Base-by-base conservation (phyloP, 2,329 filamentous ascomycete species). In the Thelonectria discophora region DNA sequence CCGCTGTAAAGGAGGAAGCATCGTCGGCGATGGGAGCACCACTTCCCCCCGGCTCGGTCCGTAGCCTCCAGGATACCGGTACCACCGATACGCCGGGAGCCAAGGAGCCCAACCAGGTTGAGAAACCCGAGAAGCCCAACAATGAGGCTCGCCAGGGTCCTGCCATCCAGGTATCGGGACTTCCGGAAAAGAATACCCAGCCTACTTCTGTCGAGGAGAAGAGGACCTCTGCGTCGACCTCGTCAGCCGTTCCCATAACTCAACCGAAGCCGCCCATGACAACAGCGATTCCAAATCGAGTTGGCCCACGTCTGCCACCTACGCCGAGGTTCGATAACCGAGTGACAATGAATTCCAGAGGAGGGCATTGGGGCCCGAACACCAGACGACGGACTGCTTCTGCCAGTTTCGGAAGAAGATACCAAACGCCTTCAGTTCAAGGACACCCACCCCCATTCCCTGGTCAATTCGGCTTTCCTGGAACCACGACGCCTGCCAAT, bases 321-420 rank as follows among this genome's bases (percentile, higher is more conserved):
- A 62, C 59, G 2, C 59, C 59, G 17, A 58, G 43, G 11, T 43
- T 48, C 3, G 59, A 62, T 12, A 32, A 48, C 15, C 49, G 58
- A 24, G 27, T 61, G 27, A 13, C 47, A 15, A n/a, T 24, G 18
- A 21, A 17, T 7, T 43, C 46, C 10, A 34, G 12, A 17, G 20
- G 12, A 17, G 20, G 9, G 4, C 7, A 30, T 5, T 2, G 8
- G n/a, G 17, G 17, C 10, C 6, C 32, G 20, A 21, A 27, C 30
- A 9, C 13, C 32, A 12, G 6, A n/a, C 15, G 17, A 9, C 11
- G 21, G 3, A 34, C 13, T 24, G 8, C 45, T 8, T 56, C 54
- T 17, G 40, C 32, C 7, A 40, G 13, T 21, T 12, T 30, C 27
- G 27, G 27, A 30, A 30, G 27, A 30, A 3, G 11, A n/a, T 34